A percentile compares a stretch with the other conserved stretches of the same genome.
phyloP scores from a whole-genome alignment of 1,284 basidiomycete genomes.

The Leccinum subspadiceum region DNA sequence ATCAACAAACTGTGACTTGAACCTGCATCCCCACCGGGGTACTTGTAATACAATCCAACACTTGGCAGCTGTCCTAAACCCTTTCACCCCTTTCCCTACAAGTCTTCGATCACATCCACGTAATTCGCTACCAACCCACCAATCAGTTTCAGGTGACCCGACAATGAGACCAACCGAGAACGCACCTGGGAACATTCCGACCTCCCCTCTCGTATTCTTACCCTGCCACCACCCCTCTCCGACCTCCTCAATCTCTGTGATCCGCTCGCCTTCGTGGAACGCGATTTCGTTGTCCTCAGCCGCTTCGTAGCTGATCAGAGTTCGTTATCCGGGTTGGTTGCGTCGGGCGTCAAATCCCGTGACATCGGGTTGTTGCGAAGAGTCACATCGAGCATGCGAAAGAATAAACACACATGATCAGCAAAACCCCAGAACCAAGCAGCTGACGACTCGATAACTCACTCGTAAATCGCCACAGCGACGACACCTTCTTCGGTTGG shows the following conservation, averaged over 20 bases:
- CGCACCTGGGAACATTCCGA: slow-evolving; percentile 84
- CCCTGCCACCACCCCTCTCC: slow-evolving; percentile 93
- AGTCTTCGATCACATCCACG: slow-evolving; percentile 17
- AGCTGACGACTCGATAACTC: too few species aligned
- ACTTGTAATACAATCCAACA: too few species aligned
- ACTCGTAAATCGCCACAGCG: slow-evolving; percentile 78
- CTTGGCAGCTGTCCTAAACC: too few species aligned
- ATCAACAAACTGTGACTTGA: too few species aligned
- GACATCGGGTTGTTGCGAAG: neutral
- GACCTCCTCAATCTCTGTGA: slow-evolving; percentile 69
- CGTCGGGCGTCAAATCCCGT: neutral
- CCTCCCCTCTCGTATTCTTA: slow-evolving; percentile 53
- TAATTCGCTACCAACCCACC: slow-evolving; percentile 18
- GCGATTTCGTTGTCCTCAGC: slow-evolving; percentile 87
- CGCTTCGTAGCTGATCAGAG: slow-evolving; percentile 70
- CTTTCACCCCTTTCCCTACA: neutral
- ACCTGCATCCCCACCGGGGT: too few species aligned
- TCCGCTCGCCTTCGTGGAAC: slow-evolving; percentile 79
- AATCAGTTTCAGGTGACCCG: neutral
- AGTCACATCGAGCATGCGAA: neutral
- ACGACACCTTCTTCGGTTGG: slow-evolving; percentile 51
- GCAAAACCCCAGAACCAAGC: too few species aligned
- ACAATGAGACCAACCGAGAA: slow-evolving; percentile 10
- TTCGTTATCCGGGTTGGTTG: neutral
- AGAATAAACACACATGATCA: too few species aligned